These are phyloP conservation scores for Straminergon stramineum DNA, from an alignment of 225 moss, liverwort and hornwort genomes.

Conservation along the genomic window DNA sequence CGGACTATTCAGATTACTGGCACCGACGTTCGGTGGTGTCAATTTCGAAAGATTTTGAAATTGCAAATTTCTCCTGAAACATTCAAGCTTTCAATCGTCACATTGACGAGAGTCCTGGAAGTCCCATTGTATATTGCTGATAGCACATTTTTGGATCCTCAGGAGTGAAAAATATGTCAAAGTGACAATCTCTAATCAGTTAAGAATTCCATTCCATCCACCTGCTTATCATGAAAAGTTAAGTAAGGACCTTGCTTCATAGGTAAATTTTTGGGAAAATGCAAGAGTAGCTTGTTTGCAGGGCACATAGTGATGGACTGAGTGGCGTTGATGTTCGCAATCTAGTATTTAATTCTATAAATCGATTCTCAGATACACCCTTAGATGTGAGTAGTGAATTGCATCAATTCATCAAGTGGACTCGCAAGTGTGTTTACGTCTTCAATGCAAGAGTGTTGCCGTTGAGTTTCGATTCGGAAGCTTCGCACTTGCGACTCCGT, in stretches of 20 bases:
- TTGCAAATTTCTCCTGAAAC: neutral
- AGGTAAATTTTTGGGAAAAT: neutral
- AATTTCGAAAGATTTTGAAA: slow-evolving; percentile 19
- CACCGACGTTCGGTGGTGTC: slow-evolving; percentile 43
- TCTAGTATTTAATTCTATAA: neutral
- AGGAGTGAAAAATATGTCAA: neutral
- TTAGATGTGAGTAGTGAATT: neutral
- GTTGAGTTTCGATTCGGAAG: neutral
- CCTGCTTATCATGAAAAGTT: neutral
- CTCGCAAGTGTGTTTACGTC: too few species aligned
- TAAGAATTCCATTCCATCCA: neutral
- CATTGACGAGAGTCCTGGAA: slow-evolving; percentile 26
- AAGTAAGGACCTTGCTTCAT: neutral
- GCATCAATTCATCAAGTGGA: neutral
- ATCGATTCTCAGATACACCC: neutral
- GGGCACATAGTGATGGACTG: neutral
- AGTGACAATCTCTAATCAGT: neutral
- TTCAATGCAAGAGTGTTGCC: neutral
- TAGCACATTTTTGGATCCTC: neutral
- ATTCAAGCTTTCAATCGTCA: slow-evolving; percentile 5
- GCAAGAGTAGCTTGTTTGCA: neutral
- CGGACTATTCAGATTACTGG: slow-evolving; percentile 45
- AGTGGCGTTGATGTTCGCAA: neutral
- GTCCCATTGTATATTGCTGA: neutral
- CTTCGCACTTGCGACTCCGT: neutral